phyloP scores from a whole-genome alignment of 805 yeast species.

The Candida yuanshanica region DNA sequence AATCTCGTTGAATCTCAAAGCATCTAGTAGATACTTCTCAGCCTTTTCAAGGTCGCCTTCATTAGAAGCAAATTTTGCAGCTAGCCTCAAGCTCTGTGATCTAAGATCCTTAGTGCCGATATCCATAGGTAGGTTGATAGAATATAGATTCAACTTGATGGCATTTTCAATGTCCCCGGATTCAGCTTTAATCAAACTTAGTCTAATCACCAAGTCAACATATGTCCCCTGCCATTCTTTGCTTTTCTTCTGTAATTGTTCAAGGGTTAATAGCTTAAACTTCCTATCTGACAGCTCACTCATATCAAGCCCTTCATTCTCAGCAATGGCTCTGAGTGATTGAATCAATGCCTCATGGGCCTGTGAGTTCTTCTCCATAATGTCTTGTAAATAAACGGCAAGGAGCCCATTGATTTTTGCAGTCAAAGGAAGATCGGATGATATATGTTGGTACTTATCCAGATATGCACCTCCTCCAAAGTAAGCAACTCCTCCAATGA shows the following conservation, averaged over 20 bases:
- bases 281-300: conserved; percentile 14
- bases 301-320: conserved; percentile 24
- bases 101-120: conserved; percentile 21
- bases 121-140: conserved; percentile 26
- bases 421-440: conserved; percentile 6
- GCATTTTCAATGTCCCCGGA: conserved; percentile 22
- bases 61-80: conserved; percentile 27
- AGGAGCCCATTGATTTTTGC: conserved; percentile 16
- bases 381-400: conserved; percentile 35
- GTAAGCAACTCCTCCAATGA: conserved; percentile 6
- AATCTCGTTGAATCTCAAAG: conserved; percentile 23
- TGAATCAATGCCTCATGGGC: conserved; percentile 31
- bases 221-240: conserved; percentile 29
- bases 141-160: conserved; percentile 23
- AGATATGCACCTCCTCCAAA: conserved; percentile 4
- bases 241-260: conserved; percentile 20
- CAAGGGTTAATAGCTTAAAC: conserved; percentile 19
- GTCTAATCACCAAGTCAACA: conserved; percentile 34
- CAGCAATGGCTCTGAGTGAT: conserved; percentile 27
- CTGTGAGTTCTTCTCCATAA: conserved; percentile 25
- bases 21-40: conserved; percentile 26
- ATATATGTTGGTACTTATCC: conserved; percentile 10
- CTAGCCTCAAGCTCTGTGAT: conserved; percentile 28
- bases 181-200: conserved; percentile 30
- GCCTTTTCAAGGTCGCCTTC: conserved; percentile 20